These are phyloP conservation scores for Pyricularia sp. DNA, from an alignment of 2,329 filamentous ascomycete genomes.

Conservation along the genomic window DNA sequence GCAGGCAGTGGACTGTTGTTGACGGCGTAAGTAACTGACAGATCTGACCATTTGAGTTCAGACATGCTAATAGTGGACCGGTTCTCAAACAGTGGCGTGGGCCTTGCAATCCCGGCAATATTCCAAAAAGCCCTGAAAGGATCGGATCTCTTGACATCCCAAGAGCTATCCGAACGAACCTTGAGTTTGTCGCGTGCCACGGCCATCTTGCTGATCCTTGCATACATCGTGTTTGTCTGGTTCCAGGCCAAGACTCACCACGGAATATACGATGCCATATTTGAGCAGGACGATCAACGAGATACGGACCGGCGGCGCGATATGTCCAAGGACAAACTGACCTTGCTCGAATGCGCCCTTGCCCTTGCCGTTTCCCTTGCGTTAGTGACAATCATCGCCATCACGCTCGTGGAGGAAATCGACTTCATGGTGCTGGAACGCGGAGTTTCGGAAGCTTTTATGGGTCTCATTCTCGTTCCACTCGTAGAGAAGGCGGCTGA, in stretches of 20 bases:
- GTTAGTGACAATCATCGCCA: conserved; percentile 64
- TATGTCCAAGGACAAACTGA: conserved; percentile 55
- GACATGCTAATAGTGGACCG: not conserved
- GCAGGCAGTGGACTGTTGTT: conserved; percentile 69
- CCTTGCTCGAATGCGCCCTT: conserved; percentile 61
- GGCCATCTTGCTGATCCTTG: conserved; percentile 59
- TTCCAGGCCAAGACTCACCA: conserved; percentile 75
- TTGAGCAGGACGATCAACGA: conserved; percentile 59
- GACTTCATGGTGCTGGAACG: conserved; percentile 40
- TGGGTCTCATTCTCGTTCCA: conserved; percentile 68
- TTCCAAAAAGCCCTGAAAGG: conserved; percentile 38
- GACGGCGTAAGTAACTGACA: conserved; percentile 54
- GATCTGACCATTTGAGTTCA: not conserved
- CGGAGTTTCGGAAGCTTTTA: conserved; percentile 41
- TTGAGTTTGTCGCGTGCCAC: conserved; percentile 62
- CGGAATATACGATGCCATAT: conserved; percentile 65
- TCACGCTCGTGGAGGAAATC: conserved; percentile 67
- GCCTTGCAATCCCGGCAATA: conserved; percentile 43
- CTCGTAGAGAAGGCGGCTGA: conserved; percentile 82
- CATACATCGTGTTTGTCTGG: conserved; percentile 57
- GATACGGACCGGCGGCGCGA: conserved; percentile 57
- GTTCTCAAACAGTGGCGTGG: conserved; percentile 28
- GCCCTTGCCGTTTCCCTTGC: conserved; percentile 55
- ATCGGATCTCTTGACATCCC: conserved; percentile 14
- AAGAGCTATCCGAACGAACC: conserved; percentile 39